A percentile compares a stretch with the other conserved stretches of the same genome.
phyloP scores from a whole-genome alignment of 306 rosid genomes.

The Luffa acutangula region DNA sequence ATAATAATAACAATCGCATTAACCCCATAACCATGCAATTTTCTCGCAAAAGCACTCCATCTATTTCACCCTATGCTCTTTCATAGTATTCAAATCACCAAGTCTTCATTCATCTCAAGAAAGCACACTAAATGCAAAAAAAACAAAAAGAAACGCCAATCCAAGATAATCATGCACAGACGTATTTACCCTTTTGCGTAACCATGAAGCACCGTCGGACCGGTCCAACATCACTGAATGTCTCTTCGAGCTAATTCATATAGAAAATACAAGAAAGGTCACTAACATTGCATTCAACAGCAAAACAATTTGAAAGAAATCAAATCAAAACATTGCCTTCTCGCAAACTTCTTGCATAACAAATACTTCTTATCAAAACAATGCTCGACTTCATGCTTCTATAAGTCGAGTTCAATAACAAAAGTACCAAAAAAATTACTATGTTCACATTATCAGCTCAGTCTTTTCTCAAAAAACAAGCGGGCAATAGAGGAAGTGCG shows the following conservation, averaged over 20 bases:
- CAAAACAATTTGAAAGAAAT: neutral
- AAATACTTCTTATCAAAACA: neutral
- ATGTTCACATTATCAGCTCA: neutral
- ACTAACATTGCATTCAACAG: neutral
- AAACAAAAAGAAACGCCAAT: neutral
- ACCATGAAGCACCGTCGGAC: slow-evolving; percentile 87
- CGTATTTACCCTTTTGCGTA: slow-evolving; percentile 46
- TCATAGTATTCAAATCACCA: neutral
- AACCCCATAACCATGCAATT: neutral
- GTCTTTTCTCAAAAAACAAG: slow-evolving; percentile 11
- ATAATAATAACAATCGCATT: neutral
- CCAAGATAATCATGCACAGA: neutral
- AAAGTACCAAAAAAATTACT: neutral
- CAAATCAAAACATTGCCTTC: neutral
- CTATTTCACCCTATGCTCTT: neutral
- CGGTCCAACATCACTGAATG: slow-evolving; percentile 83
- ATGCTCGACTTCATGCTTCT: neutral
- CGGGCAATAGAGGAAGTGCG: neutral
- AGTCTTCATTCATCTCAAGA: neutral
- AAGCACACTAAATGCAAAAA: neutral
- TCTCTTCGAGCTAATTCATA: slow-evolving; percentile 59
- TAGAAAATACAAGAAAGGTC: neutral
- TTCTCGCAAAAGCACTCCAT: neutral
- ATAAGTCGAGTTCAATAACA: neutral
- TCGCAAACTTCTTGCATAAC: neutral